phyloP scores from a whole-genome alignment of 2,329 filamentous ascomycete species.

The Phyllosticta citriasiana region DNA sequence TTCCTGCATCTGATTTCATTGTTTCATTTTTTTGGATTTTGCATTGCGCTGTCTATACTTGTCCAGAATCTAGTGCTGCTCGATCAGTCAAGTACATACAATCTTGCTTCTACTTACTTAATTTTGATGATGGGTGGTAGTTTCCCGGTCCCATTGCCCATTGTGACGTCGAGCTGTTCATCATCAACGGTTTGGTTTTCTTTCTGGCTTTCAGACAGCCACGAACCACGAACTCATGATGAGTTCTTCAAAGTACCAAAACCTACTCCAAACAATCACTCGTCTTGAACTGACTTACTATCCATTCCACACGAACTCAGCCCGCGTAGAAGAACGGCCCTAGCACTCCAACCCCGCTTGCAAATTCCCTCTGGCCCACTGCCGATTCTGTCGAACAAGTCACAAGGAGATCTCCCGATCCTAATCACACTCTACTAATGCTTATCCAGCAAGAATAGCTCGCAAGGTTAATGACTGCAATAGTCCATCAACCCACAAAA shows the following conservation, averaged over 20 bases:
- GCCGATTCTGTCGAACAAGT: not conserved
- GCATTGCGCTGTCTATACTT: not conserved
- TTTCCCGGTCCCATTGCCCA: not conserved
- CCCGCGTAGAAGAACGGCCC: not conserved
- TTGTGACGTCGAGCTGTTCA: not conserved
- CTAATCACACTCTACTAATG: not conserved
- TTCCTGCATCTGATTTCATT: not conserved
- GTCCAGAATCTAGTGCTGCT: not conserved
- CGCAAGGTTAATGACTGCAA: not conserved
- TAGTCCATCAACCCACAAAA: not conserved
- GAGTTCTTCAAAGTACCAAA: not conserved
- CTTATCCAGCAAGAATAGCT: not conserved
- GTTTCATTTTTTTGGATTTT: not conserved
- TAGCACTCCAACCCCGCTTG: not conserved
- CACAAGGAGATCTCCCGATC: not conserved
- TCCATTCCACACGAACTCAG: not conserved
- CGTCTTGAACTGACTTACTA: not conserved
- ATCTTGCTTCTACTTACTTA: not conserved
- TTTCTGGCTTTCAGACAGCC: too few relatives aligned
- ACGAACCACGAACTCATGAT: not conserved
- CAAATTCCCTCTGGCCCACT: not conserved
- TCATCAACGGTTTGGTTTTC: too few relatives aligned
- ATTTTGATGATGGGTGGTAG: not conserved
- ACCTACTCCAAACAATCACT: not conserved
- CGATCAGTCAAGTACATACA: not conserved